phyloP scores from a whole-genome alignment of 768 basidiomycete genomes.

The Crucibulum laeve region DNA sequence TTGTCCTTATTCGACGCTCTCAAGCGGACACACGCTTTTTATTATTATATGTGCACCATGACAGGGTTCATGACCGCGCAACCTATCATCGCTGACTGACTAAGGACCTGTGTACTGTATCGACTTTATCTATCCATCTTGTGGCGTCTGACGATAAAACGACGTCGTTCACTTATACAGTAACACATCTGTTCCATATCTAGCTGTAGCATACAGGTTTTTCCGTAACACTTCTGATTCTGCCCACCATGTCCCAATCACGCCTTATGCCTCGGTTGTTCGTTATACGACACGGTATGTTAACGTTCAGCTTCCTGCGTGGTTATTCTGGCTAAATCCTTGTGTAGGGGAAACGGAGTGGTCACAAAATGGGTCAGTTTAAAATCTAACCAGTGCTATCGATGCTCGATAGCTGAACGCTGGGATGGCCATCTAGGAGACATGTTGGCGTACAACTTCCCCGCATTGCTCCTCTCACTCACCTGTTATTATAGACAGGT shows the following conservation, averaged over 20 bases:
- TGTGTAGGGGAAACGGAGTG: constrained; percentile 86
- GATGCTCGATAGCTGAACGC: not conserved
- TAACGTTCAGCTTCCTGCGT: not conserved
- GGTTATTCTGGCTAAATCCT: not conserved
- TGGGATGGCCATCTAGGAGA: constrained; percentile 34
- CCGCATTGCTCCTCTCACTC: constrained; percentile 4
- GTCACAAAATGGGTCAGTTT: constrained; percentile 75
- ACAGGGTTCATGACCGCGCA: too few relatives aligned
- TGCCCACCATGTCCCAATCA: constrained; percentile 24
- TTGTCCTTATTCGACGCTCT: too few relatives aligned
- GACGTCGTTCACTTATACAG: too few relatives aligned
- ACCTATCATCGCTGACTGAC: too few relatives aligned
- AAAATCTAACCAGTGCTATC: not conserved
- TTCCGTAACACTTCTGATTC: too few relatives aligned
- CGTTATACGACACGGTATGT: constrained; percentile 71
- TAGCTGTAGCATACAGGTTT: too few relatives aligned
- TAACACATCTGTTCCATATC: too few relatives aligned
- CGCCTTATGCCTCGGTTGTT: constrained; percentile 72
- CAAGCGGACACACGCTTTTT: too few relatives aligned
- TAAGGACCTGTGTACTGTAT: too few relatives aligned
- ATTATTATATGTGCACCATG: too few relatives aligned
- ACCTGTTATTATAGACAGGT: constrained; percentile 59
- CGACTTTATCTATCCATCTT: too few relatives aligned
- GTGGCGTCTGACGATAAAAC: too few relatives aligned
- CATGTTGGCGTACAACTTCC: constrained; percentile 41